Evolutionary conservation across 2,329 filamentous ascomycete species (phyloP).

Genomic region (Hypoxylon sp.): DNA sequence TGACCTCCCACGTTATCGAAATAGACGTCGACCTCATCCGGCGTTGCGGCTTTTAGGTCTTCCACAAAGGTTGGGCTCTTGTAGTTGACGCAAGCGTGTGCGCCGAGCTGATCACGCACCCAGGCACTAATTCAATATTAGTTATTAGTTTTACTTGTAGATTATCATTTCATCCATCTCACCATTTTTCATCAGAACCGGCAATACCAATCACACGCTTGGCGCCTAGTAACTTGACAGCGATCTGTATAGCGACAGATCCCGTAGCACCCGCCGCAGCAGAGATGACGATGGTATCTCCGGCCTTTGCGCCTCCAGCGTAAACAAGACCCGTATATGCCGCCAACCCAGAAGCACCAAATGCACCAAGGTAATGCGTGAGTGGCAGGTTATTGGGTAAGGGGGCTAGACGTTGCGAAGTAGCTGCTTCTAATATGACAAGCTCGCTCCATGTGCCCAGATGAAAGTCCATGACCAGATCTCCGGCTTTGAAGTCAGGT

Average conservation of each 20-base stretch:
- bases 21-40: constrained; percentile 66
- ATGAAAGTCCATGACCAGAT: constrained; percentile 50
- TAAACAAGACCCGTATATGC: constrained; percentile 62
- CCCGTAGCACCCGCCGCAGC: constrained; percentile 65
- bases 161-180: too few species aligned
- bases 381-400: constrained; percentile 45
- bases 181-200: constrained; percentile 65
- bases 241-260: constrained; percentile 66
- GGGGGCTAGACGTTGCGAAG: constrained; percentile 41
- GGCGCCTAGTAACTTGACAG: constrained; percentile 63
- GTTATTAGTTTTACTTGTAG: too few species aligned
- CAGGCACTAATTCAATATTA: constrained; percentile 54
- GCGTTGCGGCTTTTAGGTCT: constrained; percentile 63
- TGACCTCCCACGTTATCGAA: constrained; percentile 66
- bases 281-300: constrained; percentile 62
- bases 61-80: constrained; percentile 62
- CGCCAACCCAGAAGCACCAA: constrained; percentile 57
- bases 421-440: constrained; percentile 47
- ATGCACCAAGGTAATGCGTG: constrained; percentile 52
- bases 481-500: constrained; percentile 43
- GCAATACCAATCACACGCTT: constrained; percentile 67
- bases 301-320: constrained; percentile 56
- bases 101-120: constrained; percentile 64
- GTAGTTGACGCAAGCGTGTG: constrained; percentile 70
- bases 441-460: constrained; percentile 51